Evolutionary conservation across 2,329 filamentous ascomycete genomes (phyloP).

Genomic region (Phyllosticta capitalensis): DNA sequence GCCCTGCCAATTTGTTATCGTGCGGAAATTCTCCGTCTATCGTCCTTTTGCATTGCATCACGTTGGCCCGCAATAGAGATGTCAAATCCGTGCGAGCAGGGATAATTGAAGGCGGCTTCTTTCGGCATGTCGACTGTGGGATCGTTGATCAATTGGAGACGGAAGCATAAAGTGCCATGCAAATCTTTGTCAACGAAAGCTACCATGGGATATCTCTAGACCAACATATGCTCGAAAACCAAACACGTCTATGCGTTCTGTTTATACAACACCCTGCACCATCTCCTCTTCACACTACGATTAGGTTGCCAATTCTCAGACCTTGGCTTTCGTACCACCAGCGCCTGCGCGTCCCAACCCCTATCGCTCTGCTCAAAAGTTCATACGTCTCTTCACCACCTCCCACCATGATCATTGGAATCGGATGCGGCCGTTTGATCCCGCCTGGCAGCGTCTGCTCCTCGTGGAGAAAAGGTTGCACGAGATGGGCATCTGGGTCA

Average conservation of each 20-base stretch:
- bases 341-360: conserved; percentile 64
- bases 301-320: conserved; percentile 65
- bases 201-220: conserved; percentile 5
- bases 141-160: no score
- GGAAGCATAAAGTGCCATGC: no score
- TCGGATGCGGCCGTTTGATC: conserved; percentile 57
- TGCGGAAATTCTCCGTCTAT: neutral
- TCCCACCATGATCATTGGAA: conserved; percentile 75
- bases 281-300: conserved; percentile 41
- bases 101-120: no score
- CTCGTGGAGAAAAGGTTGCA: conserved; percentile 65
- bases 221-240: neutral
- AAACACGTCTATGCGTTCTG: neutral
- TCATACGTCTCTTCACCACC: conserved; percentile 59
- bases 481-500: conserved; percentile 28
- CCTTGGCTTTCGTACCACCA: conserved; percentile 79
- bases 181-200: neutral
- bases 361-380: conserved; percentile 52
- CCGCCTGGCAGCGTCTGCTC: conserved; percentile 63
- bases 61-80: no score
- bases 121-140: no score
- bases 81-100: no score
- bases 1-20: neutral
- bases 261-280: neutral
- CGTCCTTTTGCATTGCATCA: no score